Evolutionary conservation across 2,329 filamentous ascomycete genomes (phyloP), one percentile per base, ranked within the genome.

Genomic region (Didymella pinodella): DNA sequence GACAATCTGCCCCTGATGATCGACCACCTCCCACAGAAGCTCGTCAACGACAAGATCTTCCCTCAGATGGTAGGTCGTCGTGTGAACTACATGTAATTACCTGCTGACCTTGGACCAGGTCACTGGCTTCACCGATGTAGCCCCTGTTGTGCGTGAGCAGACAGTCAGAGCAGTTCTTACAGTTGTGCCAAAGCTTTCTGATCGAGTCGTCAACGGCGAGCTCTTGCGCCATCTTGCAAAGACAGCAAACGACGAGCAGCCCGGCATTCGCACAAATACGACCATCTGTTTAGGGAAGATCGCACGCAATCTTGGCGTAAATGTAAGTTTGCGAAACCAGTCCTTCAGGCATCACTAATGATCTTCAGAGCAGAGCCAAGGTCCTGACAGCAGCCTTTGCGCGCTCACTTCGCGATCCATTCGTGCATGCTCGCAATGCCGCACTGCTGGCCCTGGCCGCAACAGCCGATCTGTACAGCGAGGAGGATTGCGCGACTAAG

Each of bases 271-370:
- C 62, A 99, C 95, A 8, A 99, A 99, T 75, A 99, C 95, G 0
- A 99, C 95, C 1, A 99, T 99, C 55, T 98, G 94, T 74, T 80
- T 99, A 0, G 95, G 95, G 22, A 98, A 97, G 73, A 97, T 99
- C 67, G 93, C 95, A 14, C 93, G 92, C 68, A 90, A 96, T 69
- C 82, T 99, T 0, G 92, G 92, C 1, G 82, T 85, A 1, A 81
- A 80, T 65, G 83, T 85, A 77, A 54, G 75, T 68, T 22, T 32
- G 31, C 18, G 18, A 18, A 18, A 18, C 18, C 18, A 18, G 18
- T 18, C 18, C 18, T 18, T 18, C 18, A 1, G 18, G 18, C 4
- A 6, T 36, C 16, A 36, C 63, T 72, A 40, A 73, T 54, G 14
- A 34, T 34, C 12, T 44, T 22, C 83, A 91, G 65, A 92, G 91